Evolutionary conservation across 75 land plant genomes (phyloP), one percentile per base, ranked within the genome.

Genomic region (Pinus taeda): DNA sequence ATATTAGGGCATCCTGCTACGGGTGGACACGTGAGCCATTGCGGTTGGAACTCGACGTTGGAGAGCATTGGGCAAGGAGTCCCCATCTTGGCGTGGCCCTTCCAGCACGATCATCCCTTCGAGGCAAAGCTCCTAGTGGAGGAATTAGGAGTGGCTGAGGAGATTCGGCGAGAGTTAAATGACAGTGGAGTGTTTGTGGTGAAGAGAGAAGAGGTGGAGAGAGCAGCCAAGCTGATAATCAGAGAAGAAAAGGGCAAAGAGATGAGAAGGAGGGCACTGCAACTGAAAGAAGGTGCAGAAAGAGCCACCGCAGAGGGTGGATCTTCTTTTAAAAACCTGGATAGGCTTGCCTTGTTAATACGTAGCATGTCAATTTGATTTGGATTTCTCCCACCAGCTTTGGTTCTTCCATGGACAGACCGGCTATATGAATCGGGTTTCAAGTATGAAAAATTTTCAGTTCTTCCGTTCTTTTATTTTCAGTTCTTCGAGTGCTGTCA

Each of bases 171-270:
- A 18, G 61, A 77, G 49, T 21, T 12, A 9, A 6, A 39, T 13
- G 72, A 64, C 17, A 22, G 13, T 18, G 21, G 56, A 3, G 3
- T 29, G 13, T 76, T 6, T 60, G 26, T 60, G 7, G 84, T 83
- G 36, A 60, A 45, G 33, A 79, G 86, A 53, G 80, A 70, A 13
- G 85, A 85, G 37, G 78, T 90, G n/a, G 75, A 81, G 57, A 56
- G 81, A 58, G 56, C 72, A 0, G 80, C 87, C 56, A 78, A 76
- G 57, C 72, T 74, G 11, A 33, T 90, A 57, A 90, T 87, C 85
- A 78, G 60, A 33, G 92, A 86, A 18, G 81, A 81, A 22, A 77
- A 80, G 21, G 87, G 85, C 0, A 71, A 76, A 72, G 79, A 75
- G 59, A 60, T 85, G 72, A 84, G 79, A 73, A 79, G 75, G 42